These are phyloP conservation scores for Didymellaceae sp. DNA, from an alignment of 2,329 filamentous ascomycete species.

Conservation along the genomic window DNA sequence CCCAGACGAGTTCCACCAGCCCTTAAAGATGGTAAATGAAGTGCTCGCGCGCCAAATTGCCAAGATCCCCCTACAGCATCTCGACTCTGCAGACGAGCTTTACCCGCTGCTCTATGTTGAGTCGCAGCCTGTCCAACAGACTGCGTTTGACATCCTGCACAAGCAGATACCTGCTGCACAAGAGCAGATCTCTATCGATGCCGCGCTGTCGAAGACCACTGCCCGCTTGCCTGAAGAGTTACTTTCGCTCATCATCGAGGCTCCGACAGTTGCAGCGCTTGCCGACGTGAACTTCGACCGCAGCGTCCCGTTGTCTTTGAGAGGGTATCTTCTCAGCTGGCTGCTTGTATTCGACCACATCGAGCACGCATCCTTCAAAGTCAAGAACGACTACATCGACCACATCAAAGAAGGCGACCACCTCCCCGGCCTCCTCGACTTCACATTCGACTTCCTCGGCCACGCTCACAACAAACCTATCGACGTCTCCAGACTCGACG, in stretches of 20 bases:
- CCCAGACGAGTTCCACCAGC: constrained; percentile 64
- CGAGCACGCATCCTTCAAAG: constrained; percentile 75
- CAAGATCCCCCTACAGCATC: constrained; percentile 65
- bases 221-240: constrained; percentile 83
- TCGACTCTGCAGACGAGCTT: constrained; percentile 70
- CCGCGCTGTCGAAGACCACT: constrained; percentile 72
- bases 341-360: constrained; percentile 88
- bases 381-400: constrained; percentile 80
- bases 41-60: constrained; percentile 73
- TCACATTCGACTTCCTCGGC: constrained; percentile 84
- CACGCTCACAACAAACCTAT: constrained; percentile 76
- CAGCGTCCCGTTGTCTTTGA: constrained; percentile 70
- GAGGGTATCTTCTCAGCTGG: constrained; percentile 89
- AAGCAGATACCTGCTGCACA: constrained; percentile 78
- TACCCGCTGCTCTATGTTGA: constrained; percentile 79
- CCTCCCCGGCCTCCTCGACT: constrained; percentile 72
- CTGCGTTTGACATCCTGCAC: constrained; percentile 81
- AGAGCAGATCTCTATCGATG: constrained; percentile 81
- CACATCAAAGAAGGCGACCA: constrained; percentile 77
- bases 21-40: constrained; percentile 76
- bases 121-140: constrained; percentile 76
- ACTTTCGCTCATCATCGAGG: constrained; percentile 79
- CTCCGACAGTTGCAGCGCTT: constrained; percentile 73
- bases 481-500: constrained; percentile 73
- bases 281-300: constrained; percentile 69